Evolutionary conservation across 768 basidiomycete species (phyloP).

Genomic region (Leccinum pellstonianum): DNA sequence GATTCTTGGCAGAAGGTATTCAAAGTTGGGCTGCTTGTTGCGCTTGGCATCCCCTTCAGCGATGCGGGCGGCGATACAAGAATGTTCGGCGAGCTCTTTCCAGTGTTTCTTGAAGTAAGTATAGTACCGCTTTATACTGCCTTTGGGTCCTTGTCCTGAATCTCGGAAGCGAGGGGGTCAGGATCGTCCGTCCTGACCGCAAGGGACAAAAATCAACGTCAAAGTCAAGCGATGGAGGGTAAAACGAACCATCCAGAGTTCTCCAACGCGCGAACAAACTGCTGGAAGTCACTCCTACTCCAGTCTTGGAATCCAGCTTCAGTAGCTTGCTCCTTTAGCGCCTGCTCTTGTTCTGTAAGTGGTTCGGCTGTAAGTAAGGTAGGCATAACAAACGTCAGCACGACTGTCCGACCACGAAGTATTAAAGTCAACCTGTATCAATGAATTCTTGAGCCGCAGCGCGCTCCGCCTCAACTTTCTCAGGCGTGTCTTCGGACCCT

Average conservation of each 20-base stretch:
- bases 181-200: conserved; percentile 56
- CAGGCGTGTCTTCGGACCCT: conserved; percentile 74
- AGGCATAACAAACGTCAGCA: neutral
- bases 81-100: conserved; percentile 70
- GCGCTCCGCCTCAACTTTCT: conserved; percentile 81
- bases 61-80: conserved; percentile 81
- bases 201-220: neutral
- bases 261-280: conserved; percentile 76
- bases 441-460: conserved; percentile 80
- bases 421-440: conserved; percentile 58
- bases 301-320: conserved; percentile 84
- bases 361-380: conserved; percentile 67
- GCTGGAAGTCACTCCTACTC: conserved; percentile 92
- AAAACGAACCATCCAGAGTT: conserved; percentile 71
- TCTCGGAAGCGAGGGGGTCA: conserved; percentile 73
- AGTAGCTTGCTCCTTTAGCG: conserved; percentile 75
- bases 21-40: conserved; percentile 78
- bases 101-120: conserved; percentile 86
- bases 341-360: conserved; percentile 83
- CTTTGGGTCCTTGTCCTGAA: conserved; percentile 78
- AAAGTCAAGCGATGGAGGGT: neutral
- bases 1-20: conserved; percentile 82
- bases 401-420: neutral
- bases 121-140: conserved; percentile 74
- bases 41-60: conserved; percentile 88